Evolutionary conservation across 805 yeast species (phyloP), one percentile per base, ranked within the genome.

Genomic region (Myxozyma nipponensis): DNA sequence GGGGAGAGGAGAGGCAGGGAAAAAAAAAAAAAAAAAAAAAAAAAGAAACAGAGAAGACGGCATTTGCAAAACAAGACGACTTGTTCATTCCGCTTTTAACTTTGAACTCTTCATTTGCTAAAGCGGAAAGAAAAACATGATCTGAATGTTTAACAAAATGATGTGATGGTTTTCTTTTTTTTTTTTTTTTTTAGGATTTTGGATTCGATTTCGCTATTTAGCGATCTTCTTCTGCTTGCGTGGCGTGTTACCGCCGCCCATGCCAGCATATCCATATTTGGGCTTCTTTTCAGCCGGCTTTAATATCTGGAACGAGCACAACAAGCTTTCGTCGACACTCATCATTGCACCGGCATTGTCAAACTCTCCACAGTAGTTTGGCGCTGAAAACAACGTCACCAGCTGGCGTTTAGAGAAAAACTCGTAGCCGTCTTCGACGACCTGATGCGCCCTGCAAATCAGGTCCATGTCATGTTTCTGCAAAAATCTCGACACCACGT

Each of bases 301-400:
- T 70, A 91, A 79, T 64, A 91, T 91, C 59, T 71, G 74, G 69
- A 91, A 91, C 18, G 96, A 35, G 88, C 98, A 91, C 64, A 91
- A 77, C 65, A 91, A 78, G 69, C 90, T 83, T 72, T 91, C 97
- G 70, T 91, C 98, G 51, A 91, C 98, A 65, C 95, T 83, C 98
- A 91, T 91, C 97, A 91, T 91, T 39, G 98, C 98, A 66, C 98
- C 98, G 1, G 98, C 97, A 67, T 91, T 91, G 71, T 91, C 98
- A 68, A 91, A 91, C 71, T 91, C 98, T 64, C 98, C 98, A 79
- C 98, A 91, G 41, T 57, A 57, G 72, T 91, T 91, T 62, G 98
- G 98, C 50, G 98, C 98, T 47, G 93, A 82, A 69, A 91, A 91
- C 60, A 91, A 76, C 28, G 98, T 91, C 43, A 91, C 98, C 67